phyloP scores from a whole-genome alignment of 768 basidiomycete species.

The Clavulina sp. region DNA sequence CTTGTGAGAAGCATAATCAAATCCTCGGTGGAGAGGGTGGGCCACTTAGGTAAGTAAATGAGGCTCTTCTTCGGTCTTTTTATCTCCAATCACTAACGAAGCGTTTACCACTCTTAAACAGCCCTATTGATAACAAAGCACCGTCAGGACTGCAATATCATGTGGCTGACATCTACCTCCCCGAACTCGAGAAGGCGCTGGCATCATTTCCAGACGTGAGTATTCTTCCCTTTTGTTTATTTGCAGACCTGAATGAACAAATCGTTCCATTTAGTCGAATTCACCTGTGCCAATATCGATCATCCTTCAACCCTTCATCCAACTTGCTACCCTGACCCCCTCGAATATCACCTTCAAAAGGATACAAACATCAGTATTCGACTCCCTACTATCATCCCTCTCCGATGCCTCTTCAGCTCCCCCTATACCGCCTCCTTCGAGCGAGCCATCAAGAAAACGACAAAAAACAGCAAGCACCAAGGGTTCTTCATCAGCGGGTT shows the following conservation, averaged over 20 bases:
- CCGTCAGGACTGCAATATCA: slow-evolving; percentile 72
- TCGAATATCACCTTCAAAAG: slow-evolving; percentile 53
- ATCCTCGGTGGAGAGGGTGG: slow-evolving; percentile 55
- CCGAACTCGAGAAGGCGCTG: slow-evolving; percentile 56
- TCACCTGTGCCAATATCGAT: too few species aligned
- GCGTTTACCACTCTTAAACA: slow-evolving; percentile 17
- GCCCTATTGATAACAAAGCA: slow-evolving; percentile 51
- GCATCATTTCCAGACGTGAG: slow-evolving; percentile 3
- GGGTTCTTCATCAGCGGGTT: too few species aligned
- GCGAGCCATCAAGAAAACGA: background rate
- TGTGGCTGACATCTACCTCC: slow-evolving; percentile 73
- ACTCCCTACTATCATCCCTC: slow-evolving; percentile 48
- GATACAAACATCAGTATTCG: slow-evolving; percentile 45
- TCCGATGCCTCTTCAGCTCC: slow-evolving; percentile 13
- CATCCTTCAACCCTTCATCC: slow-evolving; percentile 46
- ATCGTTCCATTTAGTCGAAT: background rate
- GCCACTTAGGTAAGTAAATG: slow-evolving; percentile 65
- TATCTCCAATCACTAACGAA: background rate
- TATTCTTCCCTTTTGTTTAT: background rate
- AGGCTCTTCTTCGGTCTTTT: too few species aligned
- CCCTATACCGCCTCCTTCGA: slow-evolving; percentile 10
- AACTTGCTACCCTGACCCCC: slow-evolving; percentile 49
- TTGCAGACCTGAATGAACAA: background rate
- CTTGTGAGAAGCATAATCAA: slow-evolving; percentile 43
- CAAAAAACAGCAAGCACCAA: background rate